phyloP scores from a whole-genome alignment of 805 yeast genomes.

The Kodamaea sagamina region DNA sequence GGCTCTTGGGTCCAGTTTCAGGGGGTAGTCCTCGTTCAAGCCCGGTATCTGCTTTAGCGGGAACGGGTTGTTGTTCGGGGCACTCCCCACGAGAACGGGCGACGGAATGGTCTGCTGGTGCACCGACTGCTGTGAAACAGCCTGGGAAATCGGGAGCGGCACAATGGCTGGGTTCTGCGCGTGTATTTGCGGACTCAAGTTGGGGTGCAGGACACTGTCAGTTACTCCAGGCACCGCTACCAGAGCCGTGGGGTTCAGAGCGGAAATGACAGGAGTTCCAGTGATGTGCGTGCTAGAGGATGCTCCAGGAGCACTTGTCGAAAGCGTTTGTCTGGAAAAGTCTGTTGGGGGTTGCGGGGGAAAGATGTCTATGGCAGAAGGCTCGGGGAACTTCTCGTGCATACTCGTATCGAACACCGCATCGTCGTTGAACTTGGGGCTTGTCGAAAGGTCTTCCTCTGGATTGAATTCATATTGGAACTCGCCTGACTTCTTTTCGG shows the following conservation, averaged over 20 bases:
- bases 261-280: background rate
- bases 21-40: background rate
- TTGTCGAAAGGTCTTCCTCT: slow-evolving; percentile 1
- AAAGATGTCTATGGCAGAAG: background rate
- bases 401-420: background rate
- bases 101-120: background rate
- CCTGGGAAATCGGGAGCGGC: too few relatives aligned
- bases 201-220: background rate
- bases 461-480: background rate
- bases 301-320: background rate
- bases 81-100: slow-evolving; percentile 1
- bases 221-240: slow-evolving; percentile 2
- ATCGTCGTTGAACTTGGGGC: slow-evolving; percentile 1
- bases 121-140: too few relatives aligned
- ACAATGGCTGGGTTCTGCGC: background rate
- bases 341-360: background rate
- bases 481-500: slow-evolving; percentile 3
- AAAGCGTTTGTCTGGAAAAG: background rate
- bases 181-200: background rate
- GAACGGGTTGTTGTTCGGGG: slow-evolving; percentile 10
- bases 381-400: background rate
- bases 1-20: slow-evolving; percentile 1
- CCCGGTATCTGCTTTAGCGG: slow-evolving; percentile 11
- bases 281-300: background rate
- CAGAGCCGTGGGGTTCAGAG: slow-evolving; percentile 1